These are phyloP conservation scores for Phtheirospermum japonicum DNA, from an alignment of 257 asterid species.

Conservation along the genomic window DNA sequence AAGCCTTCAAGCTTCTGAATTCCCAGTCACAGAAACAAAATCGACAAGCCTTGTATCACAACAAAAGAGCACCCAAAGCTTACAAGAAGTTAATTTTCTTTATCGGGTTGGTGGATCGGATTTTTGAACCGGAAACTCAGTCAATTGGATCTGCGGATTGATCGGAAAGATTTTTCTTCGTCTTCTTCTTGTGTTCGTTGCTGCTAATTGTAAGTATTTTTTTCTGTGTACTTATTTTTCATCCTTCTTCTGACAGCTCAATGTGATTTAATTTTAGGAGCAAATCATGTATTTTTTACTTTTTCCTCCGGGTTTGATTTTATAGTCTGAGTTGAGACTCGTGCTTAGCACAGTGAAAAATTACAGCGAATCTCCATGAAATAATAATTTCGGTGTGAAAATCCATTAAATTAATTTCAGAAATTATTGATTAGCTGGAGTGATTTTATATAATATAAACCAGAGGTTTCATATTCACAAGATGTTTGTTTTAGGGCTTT, in stretches of 20 bases:
- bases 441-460: no score
- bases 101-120: slow-evolving; percentile 51
- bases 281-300: no score
- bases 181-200: neutral
- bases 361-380: no score
- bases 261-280: neutral
- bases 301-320: neutral
- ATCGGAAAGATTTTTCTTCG: slow-evolving; percentile 26
- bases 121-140: slow-evolving; percentile 30
- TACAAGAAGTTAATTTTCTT: neutral
- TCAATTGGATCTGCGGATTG: slow-evolving; percentile 51
- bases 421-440: no score
- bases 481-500: no score
- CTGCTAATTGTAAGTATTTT: slow-evolving; percentile 35
- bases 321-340: no score
- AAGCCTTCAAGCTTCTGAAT: slow-evolving; percentile 13
- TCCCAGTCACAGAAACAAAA: slow-evolving; percentile 12
- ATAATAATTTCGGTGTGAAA: no score
- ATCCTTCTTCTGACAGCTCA: neutral
- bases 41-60: neutral
- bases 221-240: neutral
- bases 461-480: no score
- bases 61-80: slow-evolving; percentile 23
- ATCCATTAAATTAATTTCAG: no score
- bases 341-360: no score